Evolutionary conservation across 1,284 basidiomycete genomes (phyloP).

Genomic region (Apiotrichum montevideense): DNA sequence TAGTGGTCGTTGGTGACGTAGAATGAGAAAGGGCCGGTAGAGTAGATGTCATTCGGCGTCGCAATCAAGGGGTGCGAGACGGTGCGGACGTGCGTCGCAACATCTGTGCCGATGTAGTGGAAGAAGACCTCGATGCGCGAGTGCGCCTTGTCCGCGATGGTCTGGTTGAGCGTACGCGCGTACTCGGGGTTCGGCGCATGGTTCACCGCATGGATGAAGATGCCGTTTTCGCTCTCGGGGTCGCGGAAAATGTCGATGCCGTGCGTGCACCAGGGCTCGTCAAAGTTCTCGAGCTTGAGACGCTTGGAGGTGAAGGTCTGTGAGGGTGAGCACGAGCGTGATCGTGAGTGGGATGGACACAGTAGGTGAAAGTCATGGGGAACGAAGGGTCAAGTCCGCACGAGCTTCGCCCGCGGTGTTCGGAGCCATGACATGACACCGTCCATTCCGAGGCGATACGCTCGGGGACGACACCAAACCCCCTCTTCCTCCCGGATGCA

Average conservation of each 20-base stretch:
- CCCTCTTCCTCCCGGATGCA: too few relatives aligned
- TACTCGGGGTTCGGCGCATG: constrained; percentile 15
- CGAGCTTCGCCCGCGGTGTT: too few relatives aligned
- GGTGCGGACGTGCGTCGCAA: constrained; percentile 20
- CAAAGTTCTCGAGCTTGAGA: constrained; percentile 19
- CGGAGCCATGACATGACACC: too few relatives aligned
- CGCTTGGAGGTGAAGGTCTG: constrained; percentile 21
- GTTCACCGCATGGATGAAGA: constrained; percentile 37
- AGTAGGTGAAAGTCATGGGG: too few relatives aligned
- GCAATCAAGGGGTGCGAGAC: constrained; percentile 22
- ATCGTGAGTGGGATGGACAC: background rate
- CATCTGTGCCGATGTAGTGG: constrained; percentile 13
- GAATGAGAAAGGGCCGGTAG: constrained; percentile 19
- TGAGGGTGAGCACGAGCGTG: background rate
- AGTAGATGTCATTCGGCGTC: constrained; percentile 32
- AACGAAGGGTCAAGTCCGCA: too few relatives aligned
- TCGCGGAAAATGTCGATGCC: constrained; percentile 32
- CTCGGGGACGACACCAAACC: too few relatives aligned
- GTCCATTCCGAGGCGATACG: too few relatives aligned
- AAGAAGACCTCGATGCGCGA: constrained; percentile 34
- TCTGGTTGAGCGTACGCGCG: background rate
- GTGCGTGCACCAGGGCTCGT: constrained; percentile 26
- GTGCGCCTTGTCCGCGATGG: constrained; percentile 7
- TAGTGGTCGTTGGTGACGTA: constrained; percentile 36
- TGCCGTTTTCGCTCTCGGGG: constrained; percentile 7